Base-by-base conservation (phyloP, 768 basidiomycete species). In the Mycena filopes region DNA sequence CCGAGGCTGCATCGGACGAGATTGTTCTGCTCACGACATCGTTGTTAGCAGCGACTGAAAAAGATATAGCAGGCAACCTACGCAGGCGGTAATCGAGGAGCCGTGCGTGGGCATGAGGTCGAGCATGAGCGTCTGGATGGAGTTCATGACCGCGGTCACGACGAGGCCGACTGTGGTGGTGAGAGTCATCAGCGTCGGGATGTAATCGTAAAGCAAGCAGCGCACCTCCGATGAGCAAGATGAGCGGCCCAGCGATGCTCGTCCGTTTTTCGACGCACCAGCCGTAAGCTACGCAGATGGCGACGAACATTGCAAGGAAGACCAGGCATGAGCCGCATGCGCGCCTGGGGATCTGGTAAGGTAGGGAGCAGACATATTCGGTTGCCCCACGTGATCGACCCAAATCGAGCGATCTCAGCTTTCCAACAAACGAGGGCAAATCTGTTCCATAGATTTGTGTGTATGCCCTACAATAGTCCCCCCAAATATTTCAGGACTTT, bases 1-100 rank as follows among this genome's bases (percentile, higher is more conserved):
- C 87, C 87, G 42, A 90, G 66, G 2, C 81, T 79, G 71, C 91
- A 91, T 33, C 91, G 87, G 16, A 90, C 82, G 21, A 92, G 75
- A 67, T 92, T 93, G 73, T 89, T 92, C 92, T 93, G 70, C 46
- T n/a, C n/a, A n/a, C n/a, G 41, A 23, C 2, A 47, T 25, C 42
- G 20, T 47, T 12, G 33, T 51, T 6, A 38, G 50, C 28, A 25
- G 28, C 13, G 33, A 10, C 40, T n/a, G n/a, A n/a, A n/a, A n/a
- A n/a, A n/a, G n/a, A n/a, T n/a, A n/a, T n/a, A n/a, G n/a, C n/a
- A n/a, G 18, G 9, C n/a, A 47, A 83, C 89, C 70, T 73, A 92
- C 91, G 60, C 90, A 92, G 51, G 90, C 91, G 2, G 89, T 90
- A 10, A 91, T 82, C 8, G 90, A 86, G 13, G 90, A 89, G 42